A percentile compares a stretch with the other conserved stretches of the same genome.
phyloP scores from a whole-genome alignment of 2,329 filamentous ascomycete genomes.

The Chaetoscypha palmicola region DNA sequence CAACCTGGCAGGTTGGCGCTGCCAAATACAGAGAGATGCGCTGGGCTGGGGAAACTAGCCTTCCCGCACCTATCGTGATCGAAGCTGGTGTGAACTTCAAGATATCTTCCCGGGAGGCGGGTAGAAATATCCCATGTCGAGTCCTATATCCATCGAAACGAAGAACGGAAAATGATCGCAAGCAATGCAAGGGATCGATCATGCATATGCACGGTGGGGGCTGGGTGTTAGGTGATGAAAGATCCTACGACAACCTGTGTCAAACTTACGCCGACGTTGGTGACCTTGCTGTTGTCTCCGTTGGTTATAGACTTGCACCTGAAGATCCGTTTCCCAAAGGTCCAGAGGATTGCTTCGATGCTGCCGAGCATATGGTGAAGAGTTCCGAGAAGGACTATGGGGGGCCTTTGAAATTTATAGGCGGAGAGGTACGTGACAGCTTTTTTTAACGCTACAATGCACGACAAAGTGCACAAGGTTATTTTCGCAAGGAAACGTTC shows the following conservation, averaged over 20 bases:
- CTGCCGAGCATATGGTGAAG: constrained; percentile 45
- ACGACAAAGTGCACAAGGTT: no score
- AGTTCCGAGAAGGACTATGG: constrained; percentile 38
- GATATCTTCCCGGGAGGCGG: constrained; percentile 45
- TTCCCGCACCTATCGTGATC: constrained; percentile 41
- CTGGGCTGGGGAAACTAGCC: constrained; percentile 44
- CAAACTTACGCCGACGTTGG: constrained; percentile 43
- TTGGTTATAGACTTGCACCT: constrained; percentile 54
- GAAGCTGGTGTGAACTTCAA: constrained; percentile 39
- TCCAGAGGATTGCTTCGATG: constrained; percentile 51
- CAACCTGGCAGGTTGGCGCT: constrained; percentile 39
- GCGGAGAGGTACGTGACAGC: constrained; percentile 35
- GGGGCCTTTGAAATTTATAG: constrained; percentile 36
- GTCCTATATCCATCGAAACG: constrained; percentile 18
- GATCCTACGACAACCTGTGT: constrained; percentile 34
- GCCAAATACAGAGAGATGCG: constrained; percentile 47
- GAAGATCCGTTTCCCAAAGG: constrained; percentile 50
- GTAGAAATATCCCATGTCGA: constrained; percentile 44
- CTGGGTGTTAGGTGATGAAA: constrained; percentile 32
- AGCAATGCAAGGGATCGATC: constrained; percentile 41
- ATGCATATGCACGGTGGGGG: constrained; percentile 50
- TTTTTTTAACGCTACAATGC: no score
- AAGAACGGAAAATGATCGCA: constrained; percentile 39
- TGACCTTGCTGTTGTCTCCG: constrained; percentile 43
- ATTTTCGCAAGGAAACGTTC: no score